Base-by-base conservation (phyloP, 805 yeast species). In the Spathaspora gorwiae region DNA sequence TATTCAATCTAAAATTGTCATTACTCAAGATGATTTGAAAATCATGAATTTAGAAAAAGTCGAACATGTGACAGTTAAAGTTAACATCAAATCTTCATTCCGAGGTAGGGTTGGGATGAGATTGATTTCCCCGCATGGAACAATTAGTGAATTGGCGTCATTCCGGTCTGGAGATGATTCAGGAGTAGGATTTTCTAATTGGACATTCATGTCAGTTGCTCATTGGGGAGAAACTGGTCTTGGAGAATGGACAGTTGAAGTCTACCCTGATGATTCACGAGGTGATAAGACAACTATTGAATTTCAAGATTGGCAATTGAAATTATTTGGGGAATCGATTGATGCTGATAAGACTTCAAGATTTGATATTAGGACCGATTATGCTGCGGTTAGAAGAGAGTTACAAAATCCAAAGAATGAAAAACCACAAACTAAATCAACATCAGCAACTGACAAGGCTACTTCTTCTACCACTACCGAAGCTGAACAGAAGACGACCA, bases 131-230 rank as follows among this genome's bases (percentile, higher is more conserved):
- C 99, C 99, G 5, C 56, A 63, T 30, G 96, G 96, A 0, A 73
- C 86, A 29, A 68, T 68, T 7, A 88, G 96, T 14, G 78, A 80
- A 38, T 72, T 94, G 48, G 97, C 94, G 0, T 77, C 81, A 24
- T 72, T 73, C 14, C 77, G 99, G 54, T 66, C 65, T 6, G 53
- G 65, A 14, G 99, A 94, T 62, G 51, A 46, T 7, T 72, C 81
- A 6, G 50, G 54, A 1, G 69, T 60, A 1, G 96, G 96, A 0
- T 85, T 88, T 52, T 54, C 60, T 5, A 73, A 85, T 53, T 94
- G 99, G 99, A 86, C 87, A 1, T 94, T 94, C 59, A 88, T 90
- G 88, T 79, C 92, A 9, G 98, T 94, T n/a, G 97, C 96, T 1
- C 98, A 94, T 62, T 94, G 98, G 97, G 97, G 97, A 35, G 90